Base-by-base conservation (phyloP, 805 yeast species). In the Candida krabiensis region DNA sequence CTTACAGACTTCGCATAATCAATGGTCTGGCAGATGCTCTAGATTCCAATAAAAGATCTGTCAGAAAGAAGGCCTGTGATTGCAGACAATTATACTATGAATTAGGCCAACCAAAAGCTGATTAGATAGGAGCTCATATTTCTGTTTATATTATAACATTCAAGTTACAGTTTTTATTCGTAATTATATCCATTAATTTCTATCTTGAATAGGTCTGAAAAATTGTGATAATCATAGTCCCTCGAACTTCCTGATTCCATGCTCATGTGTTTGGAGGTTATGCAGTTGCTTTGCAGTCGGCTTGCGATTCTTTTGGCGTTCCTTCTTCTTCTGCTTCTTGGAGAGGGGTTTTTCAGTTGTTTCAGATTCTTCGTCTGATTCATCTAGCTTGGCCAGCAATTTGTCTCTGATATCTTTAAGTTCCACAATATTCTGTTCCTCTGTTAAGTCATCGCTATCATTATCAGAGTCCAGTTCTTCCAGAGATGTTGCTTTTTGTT, bases 71-170 rank as follows among this genome's bases (percentile, higher is more conserved):
- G 35, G 84, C 91, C 5, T 80, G 85, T 37, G 88, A 84, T 49
- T 78, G 91, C 38, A 76, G 96, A 54, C 97, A 91, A 56, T 66
- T 71, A 0, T 83, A 77, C 52, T 86, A 67, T 58, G 95, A 85
- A 48, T 48, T 72, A 38, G 66, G 61, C 1, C 58, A 56, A 35
- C 46, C 53, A 9, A 43, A 33, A 29, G 47, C 43, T 16, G 45
- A 43, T 12, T 26, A 9, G 8, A 22, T 25, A 31, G 9, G 11
- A 11, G 14, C 14, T 9, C 13, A 15, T 12, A 11, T 9, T 9
- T 9, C 14, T 11, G 14, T 9, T 27, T 9, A 11, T 9, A 11
- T 11, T 27, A 11, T 27, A 11, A 27, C 11, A 11, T 27, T 9
- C 13, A 27, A 21, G 9, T 31, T 8, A 19, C 21, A 7, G n/a